A percentile compares a stretch with the other conserved stretches of the same genome.
phyloP scores from a whole-genome alignment of 78 protist genomes.

The Dictyostelium intermedium region DNA sequence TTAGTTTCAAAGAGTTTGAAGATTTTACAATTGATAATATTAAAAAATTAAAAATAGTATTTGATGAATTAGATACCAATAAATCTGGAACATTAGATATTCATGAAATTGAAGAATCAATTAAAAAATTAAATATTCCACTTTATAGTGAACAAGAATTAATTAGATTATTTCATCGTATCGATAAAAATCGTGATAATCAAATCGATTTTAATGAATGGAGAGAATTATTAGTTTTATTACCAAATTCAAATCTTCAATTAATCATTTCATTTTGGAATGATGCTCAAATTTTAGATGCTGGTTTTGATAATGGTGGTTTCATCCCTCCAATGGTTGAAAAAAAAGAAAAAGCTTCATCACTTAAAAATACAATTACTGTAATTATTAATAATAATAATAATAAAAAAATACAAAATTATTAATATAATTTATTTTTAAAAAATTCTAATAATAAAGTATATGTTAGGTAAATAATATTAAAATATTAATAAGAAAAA shows the following conservation, averaged over 20 bases:
- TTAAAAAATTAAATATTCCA: conserved; percentile 28
- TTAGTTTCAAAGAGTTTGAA: conserved; percentile 57
- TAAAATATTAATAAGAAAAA: not conserved
- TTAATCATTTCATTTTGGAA: conserved; percentile 51
- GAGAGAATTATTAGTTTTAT: conserved; percentile 54
- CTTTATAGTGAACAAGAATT: conserved; percentile 49
- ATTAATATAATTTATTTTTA: too few relatives aligned
- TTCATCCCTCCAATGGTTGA: conserved; percentile 28
- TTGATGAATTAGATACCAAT: conserved; percentile 44
- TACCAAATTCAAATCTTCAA: conserved; percentile 9
- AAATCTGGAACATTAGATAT: conserved; percentile 42
- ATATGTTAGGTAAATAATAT: not conserved
- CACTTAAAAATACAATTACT: not conserved
- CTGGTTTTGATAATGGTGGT: conserved; percentile 61
- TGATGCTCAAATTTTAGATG: conserved; percentile 52
- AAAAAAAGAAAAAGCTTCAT: not conserved
- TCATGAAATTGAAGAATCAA: conserved; percentile 44
- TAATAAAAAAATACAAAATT: not conserved
- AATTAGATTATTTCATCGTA: conserved; percentile 8
- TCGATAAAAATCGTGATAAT: conserved; percentile 59
- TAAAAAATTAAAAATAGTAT: not conserved
- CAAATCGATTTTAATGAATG: conserved; percentile 55
- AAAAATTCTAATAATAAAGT: not conserved
- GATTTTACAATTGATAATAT: conserved; percentile 13
- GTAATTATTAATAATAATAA: not conserved